A percentile compares a stretch with the other conserved stretches of the same genome.
phyloP scores from a whole-genome alignment of 345 rosid species.

The Trapa incisa region DNA sequence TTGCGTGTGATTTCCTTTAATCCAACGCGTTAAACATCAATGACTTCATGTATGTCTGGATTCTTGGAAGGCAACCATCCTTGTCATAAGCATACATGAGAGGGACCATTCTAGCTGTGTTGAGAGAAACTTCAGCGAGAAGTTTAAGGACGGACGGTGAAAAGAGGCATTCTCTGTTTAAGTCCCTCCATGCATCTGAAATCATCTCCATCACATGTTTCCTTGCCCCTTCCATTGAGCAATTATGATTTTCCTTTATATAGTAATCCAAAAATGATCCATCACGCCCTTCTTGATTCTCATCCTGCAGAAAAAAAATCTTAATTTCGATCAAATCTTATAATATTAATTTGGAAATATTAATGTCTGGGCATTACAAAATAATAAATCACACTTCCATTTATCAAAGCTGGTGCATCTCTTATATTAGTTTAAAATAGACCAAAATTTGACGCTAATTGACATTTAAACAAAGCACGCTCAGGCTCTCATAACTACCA shows the following conservation, averaged over 20 bases:
- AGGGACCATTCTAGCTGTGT: constrained; percentile 47
- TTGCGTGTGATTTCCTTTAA: no score
- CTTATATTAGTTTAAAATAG: no score
- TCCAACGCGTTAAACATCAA: constrained; percentile 3
- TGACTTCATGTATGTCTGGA: constrained; percentile 23
- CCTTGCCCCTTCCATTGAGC: constrained; percentile 20
- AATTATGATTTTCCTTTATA: constrained; percentile 1
- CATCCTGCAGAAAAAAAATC: constrained; percentile 3
- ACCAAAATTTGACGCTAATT: no score
- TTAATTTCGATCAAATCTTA: no score
- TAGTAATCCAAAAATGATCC: neutral
- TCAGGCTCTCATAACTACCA: no score
- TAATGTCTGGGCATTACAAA: no score
- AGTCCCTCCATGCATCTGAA: constrained; percentile 41
- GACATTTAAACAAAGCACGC: no score
- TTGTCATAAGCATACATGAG: constrained; percentile 40
- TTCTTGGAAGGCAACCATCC: constrained; percentile 25
- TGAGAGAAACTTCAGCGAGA: constrained; percentile 24
- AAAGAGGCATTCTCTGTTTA: constrained; percentile 35
- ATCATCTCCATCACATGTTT: constrained; percentile 23
- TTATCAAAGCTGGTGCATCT: no score
- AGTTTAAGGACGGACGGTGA: constrained; percentile 20
- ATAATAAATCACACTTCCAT: no score
- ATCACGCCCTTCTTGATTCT: constrained; percentile 10
- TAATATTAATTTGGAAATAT: no score